Conservation (phyloP, 768 basidiomycete genomes). For the Favolaschia claudopus region DNA sequence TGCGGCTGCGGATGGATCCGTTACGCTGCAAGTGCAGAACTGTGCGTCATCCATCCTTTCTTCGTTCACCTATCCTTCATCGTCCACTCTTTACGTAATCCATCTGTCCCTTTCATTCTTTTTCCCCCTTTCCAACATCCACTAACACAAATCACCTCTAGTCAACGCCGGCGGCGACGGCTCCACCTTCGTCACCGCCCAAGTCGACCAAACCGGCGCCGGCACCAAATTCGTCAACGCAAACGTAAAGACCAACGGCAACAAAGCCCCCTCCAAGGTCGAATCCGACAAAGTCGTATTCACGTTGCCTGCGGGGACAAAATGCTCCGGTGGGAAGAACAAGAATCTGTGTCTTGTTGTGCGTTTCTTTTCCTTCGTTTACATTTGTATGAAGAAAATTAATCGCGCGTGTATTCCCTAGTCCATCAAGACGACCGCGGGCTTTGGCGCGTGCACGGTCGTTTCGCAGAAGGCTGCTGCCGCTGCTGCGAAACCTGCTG, state of each 20-base stretch:
- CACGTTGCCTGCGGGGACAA: constrained; percentile 56
- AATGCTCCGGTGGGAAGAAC: constrained; percentile 55
- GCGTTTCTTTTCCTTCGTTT: constrained; percentile 22
- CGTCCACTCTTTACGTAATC: no score
- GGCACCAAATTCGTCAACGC: constrained; percentile 25
- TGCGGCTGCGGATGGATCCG: constrained; percentile 36
- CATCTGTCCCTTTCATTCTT: no score
- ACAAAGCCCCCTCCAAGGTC: constrained; percentile 46
- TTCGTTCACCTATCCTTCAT: not conserved
- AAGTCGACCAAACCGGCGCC: constrained; percentile 23
- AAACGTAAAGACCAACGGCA: constrained; percentile 29
- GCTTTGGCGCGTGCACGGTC: constrained; percentile 64
- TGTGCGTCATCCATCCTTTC: constrained; percentile 24
- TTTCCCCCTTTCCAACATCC: no score
- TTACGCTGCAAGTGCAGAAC: constrained; percentile 38
- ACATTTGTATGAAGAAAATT: not conserved
- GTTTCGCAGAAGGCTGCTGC: constrained; percentile 42
- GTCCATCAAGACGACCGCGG: constrained; percentile 55
- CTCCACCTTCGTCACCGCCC: constrained; percentile 22
- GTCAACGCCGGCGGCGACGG: constrained; percentile 37
- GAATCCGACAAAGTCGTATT: constrained; percentile 53
- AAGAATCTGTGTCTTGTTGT: constrained; percentile 58
- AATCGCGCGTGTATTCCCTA: constrained; percentile 18
- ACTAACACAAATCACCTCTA: no score
- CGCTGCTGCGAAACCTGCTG: constrained; percentile 26